Evolutionary conservation across 192 early-diverging fungal species (phyloP).

Genomic region (Martensiomyces pterosporus): DNA sequence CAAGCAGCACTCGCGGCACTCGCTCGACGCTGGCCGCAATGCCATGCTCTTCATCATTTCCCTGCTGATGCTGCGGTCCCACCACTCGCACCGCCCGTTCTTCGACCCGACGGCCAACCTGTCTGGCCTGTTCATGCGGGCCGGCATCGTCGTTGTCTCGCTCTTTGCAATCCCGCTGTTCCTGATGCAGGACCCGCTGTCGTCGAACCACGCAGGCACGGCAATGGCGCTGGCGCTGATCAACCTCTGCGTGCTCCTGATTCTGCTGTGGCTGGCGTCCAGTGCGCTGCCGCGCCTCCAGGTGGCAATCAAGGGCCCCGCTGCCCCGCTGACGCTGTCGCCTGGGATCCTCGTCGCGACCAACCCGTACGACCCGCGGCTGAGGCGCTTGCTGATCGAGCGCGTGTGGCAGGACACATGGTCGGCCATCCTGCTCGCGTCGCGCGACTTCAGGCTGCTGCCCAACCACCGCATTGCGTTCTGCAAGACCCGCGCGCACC

Average conservation of each 20-base stretch:
- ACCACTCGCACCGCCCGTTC: conserved; percentile 57
- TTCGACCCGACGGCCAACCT: conserved; percentile 57
- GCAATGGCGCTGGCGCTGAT: conserved; percentile 50
- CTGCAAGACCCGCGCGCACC: conserved; percentile 51
- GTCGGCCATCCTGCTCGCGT: conserved; percentile 57
- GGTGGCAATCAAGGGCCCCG: conserved; percentile 45
- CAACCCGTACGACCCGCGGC: conserved; percentile 32
- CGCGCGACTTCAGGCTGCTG: conserved; percentile 57
- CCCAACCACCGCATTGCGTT: conserved; percentile 52
- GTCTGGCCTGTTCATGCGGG: conserved; percentile 47
- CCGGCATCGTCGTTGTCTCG: conserved; percentile 40
- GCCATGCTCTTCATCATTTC: conserved; percentile 50
- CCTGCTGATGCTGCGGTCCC: conserved; percentile 51
- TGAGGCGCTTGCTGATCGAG: conserved; percentile 52
- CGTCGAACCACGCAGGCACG: conserved; percentile 39
- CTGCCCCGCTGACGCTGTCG: conserved; percentile 45
- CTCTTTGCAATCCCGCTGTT: conserved; percentile 55
- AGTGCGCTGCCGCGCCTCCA: conserved; percentile 48
- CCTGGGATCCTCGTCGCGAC: conserved; percentile 41
- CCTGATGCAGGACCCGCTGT: conserved; percentile 47
- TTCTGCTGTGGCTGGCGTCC: conserved; percentile 36
- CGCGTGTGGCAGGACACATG: conserved; percentile 71
- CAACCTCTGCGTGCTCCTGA: conserved; percentile 38
- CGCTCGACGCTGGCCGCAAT: conserved; percentile 50
- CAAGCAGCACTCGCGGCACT: conserved; percentile 34